Percentiles rank a stretch among this genome's conserved stretches.
Conservation (phyloP, 768 basidiomycete genomes). For the Favolaschia claudopus region DNA sequence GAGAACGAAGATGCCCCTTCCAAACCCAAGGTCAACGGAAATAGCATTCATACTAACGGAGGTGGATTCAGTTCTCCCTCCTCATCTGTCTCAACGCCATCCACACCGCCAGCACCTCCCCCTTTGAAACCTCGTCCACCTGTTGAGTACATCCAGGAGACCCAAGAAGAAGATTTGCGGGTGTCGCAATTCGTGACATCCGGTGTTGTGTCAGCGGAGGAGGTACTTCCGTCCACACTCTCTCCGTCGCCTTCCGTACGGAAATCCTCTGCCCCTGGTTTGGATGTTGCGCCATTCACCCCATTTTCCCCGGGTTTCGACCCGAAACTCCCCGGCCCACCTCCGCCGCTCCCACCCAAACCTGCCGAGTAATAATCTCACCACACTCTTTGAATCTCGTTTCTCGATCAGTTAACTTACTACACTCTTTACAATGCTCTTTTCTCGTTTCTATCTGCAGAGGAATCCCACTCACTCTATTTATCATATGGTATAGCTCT, state of each 20-base stretch:
- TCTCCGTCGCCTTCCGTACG: constrained; percentile 25
- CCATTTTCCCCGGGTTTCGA: constrained; percentile 54
- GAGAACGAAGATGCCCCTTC: constrained; percentile 57
- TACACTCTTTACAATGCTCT: constrained; percentile 19
- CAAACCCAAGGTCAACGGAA: constrained; percentile 36
- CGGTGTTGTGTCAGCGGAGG: constrained; percentile 34
- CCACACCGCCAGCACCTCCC: constrained; percentile 57
- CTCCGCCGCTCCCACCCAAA: constrained; percentile 46
- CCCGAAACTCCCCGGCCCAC: constrained; percentile 39
- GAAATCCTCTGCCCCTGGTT: constrained; percentile 24
- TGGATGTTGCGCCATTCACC: constrained; percentile 56
- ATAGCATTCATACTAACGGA: constrained; percentile 26
- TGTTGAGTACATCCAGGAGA: constrained; percentile 82
- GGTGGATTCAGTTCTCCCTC: constrained; percentile 25
- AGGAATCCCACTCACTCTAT: constrained; percentile 12
- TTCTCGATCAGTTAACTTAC: neutral
- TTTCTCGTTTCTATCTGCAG: neutral
- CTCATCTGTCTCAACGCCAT: constrained; percentile 22
- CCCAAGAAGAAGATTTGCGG: constrained; percentile 75
- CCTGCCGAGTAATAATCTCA: constrained; percentile 35
- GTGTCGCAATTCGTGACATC: constrained; percentile 51
- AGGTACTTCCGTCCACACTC: constrained; percentile 24
- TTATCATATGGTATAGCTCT: constrained; percentile 22
- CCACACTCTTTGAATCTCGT: constrained; percentile 2
- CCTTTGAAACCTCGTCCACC: constrained; percentile 82